These are phyloP conservation scores for Ailanthus altissimus DNA, from an alignment of 345 rosid genomes.

Conservation along the genomic window DNA sequence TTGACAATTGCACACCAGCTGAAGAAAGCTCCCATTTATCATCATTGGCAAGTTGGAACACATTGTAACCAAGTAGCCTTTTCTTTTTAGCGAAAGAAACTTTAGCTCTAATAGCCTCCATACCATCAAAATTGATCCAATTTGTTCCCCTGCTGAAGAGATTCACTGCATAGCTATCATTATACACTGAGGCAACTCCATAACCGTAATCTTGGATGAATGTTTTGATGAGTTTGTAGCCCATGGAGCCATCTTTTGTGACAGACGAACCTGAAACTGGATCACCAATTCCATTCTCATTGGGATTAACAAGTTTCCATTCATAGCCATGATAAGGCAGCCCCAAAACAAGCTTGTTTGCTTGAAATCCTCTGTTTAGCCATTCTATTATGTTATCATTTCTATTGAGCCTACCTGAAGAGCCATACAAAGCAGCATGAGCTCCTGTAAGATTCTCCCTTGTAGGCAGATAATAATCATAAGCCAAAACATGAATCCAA, in stretches of 20 bases:
- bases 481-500: constrained; percentile 22
- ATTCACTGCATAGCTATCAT: constrained; percentile 10
- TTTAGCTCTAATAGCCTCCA: too few species aligned
- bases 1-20: background rate
- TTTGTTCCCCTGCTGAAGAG: too few species aligned
- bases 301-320: too few species aligned
- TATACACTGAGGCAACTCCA: constrained; percentile 1
- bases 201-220: constrained; percentile 5
- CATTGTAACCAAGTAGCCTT: constrained; percentile 13
- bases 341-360: constrained; percentile 29
- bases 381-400: constrained; percentile 24
- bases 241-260: constrained; percentile 25
- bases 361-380: constrained; percentile 27
- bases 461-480: constrained; percentile 33
- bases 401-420: constrained; percentile 5
- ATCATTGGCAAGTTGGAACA: constrained; percentile 15
- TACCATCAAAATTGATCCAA: too few species aligned
- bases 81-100: constrained; percentile 20
- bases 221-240: constrained; percentile 8
- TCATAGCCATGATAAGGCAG: too few species aligned
- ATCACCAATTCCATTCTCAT: too few species aligned
- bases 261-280: constrained; percentile 25
- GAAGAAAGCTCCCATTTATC: constrained; percentile 13
- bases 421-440: constrained; percentile 34
- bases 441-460: constrained; percentile 22